Base-by-base conservation (phyloP, 1,139 yeast species). In the Saccharomyces hybrid region DNA sequence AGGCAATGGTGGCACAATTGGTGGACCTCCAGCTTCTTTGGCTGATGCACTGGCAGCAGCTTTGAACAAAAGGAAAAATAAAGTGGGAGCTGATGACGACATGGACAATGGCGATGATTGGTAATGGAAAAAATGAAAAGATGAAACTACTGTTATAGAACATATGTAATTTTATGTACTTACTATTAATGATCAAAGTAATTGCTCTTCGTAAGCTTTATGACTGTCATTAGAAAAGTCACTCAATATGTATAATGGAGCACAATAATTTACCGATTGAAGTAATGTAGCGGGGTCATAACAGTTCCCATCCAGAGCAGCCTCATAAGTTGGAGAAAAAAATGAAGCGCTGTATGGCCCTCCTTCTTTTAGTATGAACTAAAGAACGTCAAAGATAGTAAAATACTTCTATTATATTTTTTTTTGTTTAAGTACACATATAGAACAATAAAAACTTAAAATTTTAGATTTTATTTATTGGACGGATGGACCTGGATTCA, bases 21-120 rank as follows among this genome's bases (percentile, higher is more conserved):
- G 73, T 7, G 71, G 73, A 8, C 78, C 79, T 2, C 74, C 75
- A 9, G 71, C 73, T 1, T 78, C 81, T 49, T 74, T 90, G 53
- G 96, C 96, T 0, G 95, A 88, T 70, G 96, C 96, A 0, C 75
- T 91, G 54, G 91, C 96, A 3, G 88, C 86, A 28, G 98, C 98
- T 1, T 77, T 91, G 61, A 86, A 78, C 63, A 81, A 83, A 58
- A 79, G 98, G 64, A 91, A 91, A 73, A 82, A 80, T 34, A 89
- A 88, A 68, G 96, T 91, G 8, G 81, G 90, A 1, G 83, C 79
- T 42, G 86, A 91, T 63, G 97, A 89, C 63, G 97, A 91, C 61
- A 88, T 83, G 58, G 95, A 88, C 58, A 86, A 83, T 53, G 83
- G 81, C 41, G 88, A 82, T 59, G 87, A 82, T 52, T 82, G 86